Evolutionary conservation across 768 basidiomycete genomes (phyloP), one percentile per base, ranked within the genome.

Genomic region (Russula foetens): DNA sequence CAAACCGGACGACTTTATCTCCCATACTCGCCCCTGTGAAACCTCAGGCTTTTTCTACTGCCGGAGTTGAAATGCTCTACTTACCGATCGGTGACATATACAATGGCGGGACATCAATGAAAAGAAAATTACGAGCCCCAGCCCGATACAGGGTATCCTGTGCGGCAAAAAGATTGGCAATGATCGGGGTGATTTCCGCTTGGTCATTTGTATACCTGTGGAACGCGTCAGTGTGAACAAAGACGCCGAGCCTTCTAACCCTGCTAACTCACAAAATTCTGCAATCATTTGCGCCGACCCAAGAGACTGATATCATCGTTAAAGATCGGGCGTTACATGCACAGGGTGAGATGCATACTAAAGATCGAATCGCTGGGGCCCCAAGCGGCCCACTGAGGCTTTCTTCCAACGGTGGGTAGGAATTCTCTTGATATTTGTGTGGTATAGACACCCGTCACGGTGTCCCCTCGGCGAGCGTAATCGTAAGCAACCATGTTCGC

Each of bases 261-360:
- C 6, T 12, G 17, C 24, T n/a, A 29, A 47, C 63, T 53, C 39
- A 64, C 63, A 64, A 38, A 17, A 63, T 33, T 38, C 63, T 63
- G 71, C 79, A 77, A 68, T 84, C 84, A 58, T 84, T 83, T 51
- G 83, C 83, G 4, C 84, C 84, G 49, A 83, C 73, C 80, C 81
- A 84, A 5, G 79, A 81, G 17, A 81, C 82, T 83, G 52, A 39
- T 12, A 28, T 31, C 33, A 39, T 29, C 29, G 44, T 56, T n/a
- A 49, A 31, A 31, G 21, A 23, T n/a, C n/a, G n/a, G n/a, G n/a
- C n/a, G n/a, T 29, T 35, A 11, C 4, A 14, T 52, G 29, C 11
- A 29, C 31, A 7, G 9, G 15, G 19, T 35, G 28, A 26, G 15
- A 31, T 15, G 58, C 76, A 68, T 63, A 82, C 82, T 69, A 61